Conservation (phyloP, 148 eudicot genomes). For the Camellia sinensis region DNA sequence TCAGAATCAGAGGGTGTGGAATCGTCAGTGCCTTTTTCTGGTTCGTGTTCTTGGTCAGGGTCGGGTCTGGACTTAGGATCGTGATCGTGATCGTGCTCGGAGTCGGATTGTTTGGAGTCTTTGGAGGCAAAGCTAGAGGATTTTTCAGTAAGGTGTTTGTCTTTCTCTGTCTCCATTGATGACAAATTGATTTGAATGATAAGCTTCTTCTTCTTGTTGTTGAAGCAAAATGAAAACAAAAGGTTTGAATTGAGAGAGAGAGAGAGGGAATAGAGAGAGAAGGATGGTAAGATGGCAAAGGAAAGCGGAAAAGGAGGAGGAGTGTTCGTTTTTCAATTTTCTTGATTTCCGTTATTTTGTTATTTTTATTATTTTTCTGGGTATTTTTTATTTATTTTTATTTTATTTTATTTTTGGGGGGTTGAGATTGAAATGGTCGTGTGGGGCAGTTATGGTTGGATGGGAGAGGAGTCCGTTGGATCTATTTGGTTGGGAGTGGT, state of each 20-base stretch:
- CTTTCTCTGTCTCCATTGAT: neutral
- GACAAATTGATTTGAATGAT: neutral
- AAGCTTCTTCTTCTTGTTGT: neutral
- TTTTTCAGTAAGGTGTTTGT: neutral
- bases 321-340: neutral
- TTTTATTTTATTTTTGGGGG: too few species aligned
- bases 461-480: constrained; percentile 25
- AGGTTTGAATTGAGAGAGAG: neutral
- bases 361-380: neutral
- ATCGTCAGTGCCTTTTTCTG: neutral
- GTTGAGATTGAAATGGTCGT: constrained; percentile 18
- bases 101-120: neutral
- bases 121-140: neutral
- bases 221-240: neutral
- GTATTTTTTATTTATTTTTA: neutral
- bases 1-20: neutral
- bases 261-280: neutral
- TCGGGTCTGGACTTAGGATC: neutral
- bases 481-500: neutral
- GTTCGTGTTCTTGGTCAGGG: neutral
- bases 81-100: too few species aligned
- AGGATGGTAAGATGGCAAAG: neutral
- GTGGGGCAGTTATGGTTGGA: constrained; percentile 6
- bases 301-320: neutral
- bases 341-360: neutral